A percentile compares a stretch with the other conserved stretches of the same genome.
Evolutionary conservation across 129 eudicot genomes (phyloP).

Genomic region (Escallonia rubra): DNA sequence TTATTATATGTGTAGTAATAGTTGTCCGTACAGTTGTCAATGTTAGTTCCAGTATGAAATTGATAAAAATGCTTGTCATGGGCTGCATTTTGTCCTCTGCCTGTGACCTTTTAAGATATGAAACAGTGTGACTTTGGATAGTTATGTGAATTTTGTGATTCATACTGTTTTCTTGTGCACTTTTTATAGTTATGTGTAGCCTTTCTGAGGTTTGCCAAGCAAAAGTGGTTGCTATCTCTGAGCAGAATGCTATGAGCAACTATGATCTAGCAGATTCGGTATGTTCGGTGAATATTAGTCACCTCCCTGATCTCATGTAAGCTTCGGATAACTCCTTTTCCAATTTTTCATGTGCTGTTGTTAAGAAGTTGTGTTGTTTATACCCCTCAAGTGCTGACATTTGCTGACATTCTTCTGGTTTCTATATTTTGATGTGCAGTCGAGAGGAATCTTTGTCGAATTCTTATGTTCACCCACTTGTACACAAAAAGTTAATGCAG

Average conservation of each 20-base stretch:
- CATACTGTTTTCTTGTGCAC: not conserved
- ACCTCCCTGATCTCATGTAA: constrained; percentile 38
- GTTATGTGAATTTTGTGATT: not conserved
- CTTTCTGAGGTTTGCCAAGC: constrained; percentile 30
- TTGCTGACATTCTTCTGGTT: constrained; percentile 10
- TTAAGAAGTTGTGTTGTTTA: not conserved
- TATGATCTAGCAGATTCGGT: constrained; percentile 16
- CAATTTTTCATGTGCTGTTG: not conserved
- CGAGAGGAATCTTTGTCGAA: constrained; percentile 33
- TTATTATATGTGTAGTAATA: not conserved
- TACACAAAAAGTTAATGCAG: constrained; percentile 29
- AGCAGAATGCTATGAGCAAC: constrained; percentile 25
- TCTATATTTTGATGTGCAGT: constrained; percentile 41
- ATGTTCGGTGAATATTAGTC: constrained; percentile 23
- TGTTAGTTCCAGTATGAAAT: not conserved
- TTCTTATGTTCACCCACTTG: constrained; percentile 57
- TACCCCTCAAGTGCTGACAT: constrained; percentile 2
- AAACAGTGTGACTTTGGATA: not conserved
- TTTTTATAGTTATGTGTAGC: constrained; percentile 10
- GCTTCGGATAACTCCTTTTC: constrained; percentile 14
- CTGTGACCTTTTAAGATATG: not conserved
- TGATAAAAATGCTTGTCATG: not conserved
- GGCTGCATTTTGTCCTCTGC: not conserved
- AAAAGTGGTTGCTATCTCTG: constrained; percentile 23
- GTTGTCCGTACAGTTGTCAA: not conserved